A percentile compares a stretch with the other conserved stretches of the same genome.
Evolutionary conservation across 306 rosid species (phyloP).

Genomic region (Crotalaria pallida): DNA sequence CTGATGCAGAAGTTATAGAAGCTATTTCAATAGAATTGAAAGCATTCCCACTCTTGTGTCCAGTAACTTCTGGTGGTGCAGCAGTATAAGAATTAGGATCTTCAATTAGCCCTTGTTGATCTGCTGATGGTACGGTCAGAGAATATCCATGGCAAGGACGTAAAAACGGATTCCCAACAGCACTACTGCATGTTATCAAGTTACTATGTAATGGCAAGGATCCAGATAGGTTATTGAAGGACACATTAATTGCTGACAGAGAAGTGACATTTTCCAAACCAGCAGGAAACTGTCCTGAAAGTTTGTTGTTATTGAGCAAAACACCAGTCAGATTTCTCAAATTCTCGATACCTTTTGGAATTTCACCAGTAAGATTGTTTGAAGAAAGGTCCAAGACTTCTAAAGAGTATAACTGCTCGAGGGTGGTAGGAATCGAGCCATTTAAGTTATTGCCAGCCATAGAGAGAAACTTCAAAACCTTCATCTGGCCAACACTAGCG

Average conservation of each 20-base stretch:
- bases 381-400: constrained; percentile 72
- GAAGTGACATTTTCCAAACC: constrained; percentile 68
- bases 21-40: constrained; percentile 90
- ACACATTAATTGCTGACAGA: constrained; percentile 69
- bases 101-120: constrained; percentile 43
- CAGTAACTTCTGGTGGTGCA: constrained; percentile 29
- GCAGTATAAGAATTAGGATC: constrained; percentile 30
- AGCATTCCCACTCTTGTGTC: constrained; percentile 26
- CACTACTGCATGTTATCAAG: constrained; percentile 67
- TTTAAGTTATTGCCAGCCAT: constrained; percentile 60
- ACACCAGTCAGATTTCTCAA: constrained; percentile 56
- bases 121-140: constrained; percentile 39
- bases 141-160: constrained; percentile 47
- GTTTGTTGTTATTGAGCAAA: constrained; percentile 67
- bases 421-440: constrained; percentile 57
- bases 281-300: constrained; percentile 77
- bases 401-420: constrained; percentile 61
- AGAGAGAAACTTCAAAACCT: constrained; percentile 54
- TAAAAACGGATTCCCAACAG: constrained; percentile 69
- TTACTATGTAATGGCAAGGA: constrained; percentile 55
- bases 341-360: constrained; percentile 59
- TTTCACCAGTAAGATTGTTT: constrained; percentile 69
- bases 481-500: constrained; percentile 47
- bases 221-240: constrained; percentile 91
- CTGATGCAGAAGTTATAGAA: constrained; percentile 90